A percentile compares a stretch with the other conserved stretches of the same genome.
Conservation (phyloP, 306 rosid species). For the Dryas octopetala region DNA sequence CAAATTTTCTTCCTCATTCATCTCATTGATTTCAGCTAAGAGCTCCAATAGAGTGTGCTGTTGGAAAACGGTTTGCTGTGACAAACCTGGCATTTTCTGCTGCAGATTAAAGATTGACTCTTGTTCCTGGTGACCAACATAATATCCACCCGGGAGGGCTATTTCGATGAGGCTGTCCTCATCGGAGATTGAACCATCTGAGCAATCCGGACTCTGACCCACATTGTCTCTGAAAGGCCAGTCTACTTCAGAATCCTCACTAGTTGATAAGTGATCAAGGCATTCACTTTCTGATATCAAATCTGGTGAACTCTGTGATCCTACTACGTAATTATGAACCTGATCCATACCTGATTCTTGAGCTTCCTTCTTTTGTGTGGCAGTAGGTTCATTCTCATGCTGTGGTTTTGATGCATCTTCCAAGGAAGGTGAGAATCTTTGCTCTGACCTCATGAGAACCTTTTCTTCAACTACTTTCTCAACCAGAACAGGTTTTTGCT, state of each 20-base stretch:
- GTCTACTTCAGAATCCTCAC: slow-evolving; percentile 57
- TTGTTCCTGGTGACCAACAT: slow-evolving; percentile 39
- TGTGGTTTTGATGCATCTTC: slow-evolving; percentile 29
- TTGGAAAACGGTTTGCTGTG: slow-evolving; percentile 22
- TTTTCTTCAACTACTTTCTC: slow-evolving; percentile 28
- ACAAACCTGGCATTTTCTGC: slow-evolving; percentile 39
- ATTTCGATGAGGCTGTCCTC: slow-evolving; percentile 96
- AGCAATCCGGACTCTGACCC: slow-evolving; percentile 36
- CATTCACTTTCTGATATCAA: slow-evolving; percentile 46
- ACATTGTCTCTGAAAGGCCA: slow-evolving; percentile 33
- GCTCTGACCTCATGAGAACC: not conserved
- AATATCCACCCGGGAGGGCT: slow-evolving; percentile 66
- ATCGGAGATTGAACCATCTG: slow-evolving; percentile 88
- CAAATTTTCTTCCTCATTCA: slow-evolving; percentile 84
- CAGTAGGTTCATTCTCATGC: slow-evolving; percentile 11
- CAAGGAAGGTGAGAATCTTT: slow-evolving; percentile 8
- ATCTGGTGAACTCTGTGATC: slow-evolving; percentile 17
- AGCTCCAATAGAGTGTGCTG: slow-evolving; percentile 57
- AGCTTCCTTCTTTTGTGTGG: slow-evolving; percentile 26
- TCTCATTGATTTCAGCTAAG: slow-evolving; percentile 68
- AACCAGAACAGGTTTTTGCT: slow-evolving; percentile 24
- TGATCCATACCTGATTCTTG: slow-evolving; percentile 16
- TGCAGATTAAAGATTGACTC: slow-evolving; percentile 30
- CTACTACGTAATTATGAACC: slow-evolving; percentile 16
- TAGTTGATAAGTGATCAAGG: slow-evolving; percentile 38